Evolutionary conservation across 106 monocot genomes (phyloP).

Genomic region (Acorus calamus): DNA sequence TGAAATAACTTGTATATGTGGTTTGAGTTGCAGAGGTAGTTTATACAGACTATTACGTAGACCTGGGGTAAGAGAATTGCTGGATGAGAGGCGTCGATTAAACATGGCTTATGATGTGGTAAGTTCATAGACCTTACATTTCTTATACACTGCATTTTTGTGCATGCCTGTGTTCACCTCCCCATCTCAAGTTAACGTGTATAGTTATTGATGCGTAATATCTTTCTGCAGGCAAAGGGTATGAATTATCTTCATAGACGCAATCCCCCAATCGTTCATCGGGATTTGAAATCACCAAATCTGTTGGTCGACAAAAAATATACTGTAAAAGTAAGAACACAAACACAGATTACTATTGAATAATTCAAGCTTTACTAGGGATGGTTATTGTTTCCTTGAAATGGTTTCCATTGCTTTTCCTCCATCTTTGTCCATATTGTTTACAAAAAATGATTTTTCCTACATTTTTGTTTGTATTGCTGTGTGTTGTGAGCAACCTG

Average conservation of each 20-base stretch:
- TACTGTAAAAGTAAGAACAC: conserved; percentile 73
- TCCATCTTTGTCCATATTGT: not conserved
- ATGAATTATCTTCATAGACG: conserved; percentile 99
- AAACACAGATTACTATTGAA: no score
- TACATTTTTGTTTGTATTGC: not conserved
- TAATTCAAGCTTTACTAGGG: not conserved
- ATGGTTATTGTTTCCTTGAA: not conserved
- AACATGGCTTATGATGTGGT: conserved; percentile 98
- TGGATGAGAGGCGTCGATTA: conserved; percentile 89
- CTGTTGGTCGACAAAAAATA: conserved; percentile 95
- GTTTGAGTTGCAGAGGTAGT: conserved; percentile 65
- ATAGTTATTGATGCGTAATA: not conserved
- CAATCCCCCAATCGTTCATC: conserved; percentile 94
- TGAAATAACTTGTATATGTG: no score
- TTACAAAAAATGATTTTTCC: not conserved
- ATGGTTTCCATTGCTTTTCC: not conserved
- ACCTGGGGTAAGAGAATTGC: conserved; percentile 54
- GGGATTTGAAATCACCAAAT: conserved; percentile 99
- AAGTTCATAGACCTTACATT: conserved; percentile 1
- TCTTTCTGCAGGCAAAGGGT: conserved; percentile 72
- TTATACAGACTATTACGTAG: conserved; percentile 84
- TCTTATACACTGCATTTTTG: not conserved
- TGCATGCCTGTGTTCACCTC: not conserved
- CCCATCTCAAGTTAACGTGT: not conserved
- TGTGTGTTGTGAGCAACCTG: no score